Conservation (phyloP, 495 filamentous ascomycete species). For the Lasiosphaeria hispida region DNA sequence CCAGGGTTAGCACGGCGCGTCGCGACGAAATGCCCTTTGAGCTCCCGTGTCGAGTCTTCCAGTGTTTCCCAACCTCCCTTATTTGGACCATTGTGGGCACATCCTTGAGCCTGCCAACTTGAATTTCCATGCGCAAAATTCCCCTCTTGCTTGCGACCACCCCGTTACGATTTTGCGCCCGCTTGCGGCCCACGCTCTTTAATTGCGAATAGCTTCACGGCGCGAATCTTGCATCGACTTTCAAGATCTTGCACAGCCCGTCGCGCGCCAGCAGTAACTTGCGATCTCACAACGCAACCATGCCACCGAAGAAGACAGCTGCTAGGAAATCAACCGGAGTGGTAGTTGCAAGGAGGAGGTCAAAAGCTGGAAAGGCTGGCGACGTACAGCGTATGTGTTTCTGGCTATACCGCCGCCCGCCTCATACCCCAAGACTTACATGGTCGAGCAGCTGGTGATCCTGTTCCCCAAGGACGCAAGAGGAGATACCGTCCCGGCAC, state of each 20-base stretch:
- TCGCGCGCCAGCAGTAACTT: too few relatives aligned
- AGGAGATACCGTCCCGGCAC: constrained; percentile 84
- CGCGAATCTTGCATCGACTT: neutral
- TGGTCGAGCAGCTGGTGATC: constrained; percentile 61
- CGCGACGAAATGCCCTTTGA: constrained; percentile 1
- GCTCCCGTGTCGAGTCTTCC: neutral
- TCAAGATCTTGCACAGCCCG: neutral
- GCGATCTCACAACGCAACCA: neutral
- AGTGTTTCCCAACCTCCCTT: constrained; percentile 11
- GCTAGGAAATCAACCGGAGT: constrained; percentile 1
- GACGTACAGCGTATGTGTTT: constrained; percentile 30
- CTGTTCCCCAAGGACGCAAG: constrained; percentile 58
- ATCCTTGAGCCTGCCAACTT: constrained; percentile 10
- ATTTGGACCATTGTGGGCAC: constrained; percentile 10
- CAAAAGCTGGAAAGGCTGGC: constrained; percentile 17
- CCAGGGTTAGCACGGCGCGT: constrained; percentile 7
- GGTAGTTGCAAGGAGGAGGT: constrained; percentile 1
- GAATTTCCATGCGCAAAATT: neutral
- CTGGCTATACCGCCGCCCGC: neutral
- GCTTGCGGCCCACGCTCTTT: neutral
- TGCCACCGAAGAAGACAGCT: constrained; percentile 6
- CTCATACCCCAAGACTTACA: neutral
- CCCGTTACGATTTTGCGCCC: neutral
- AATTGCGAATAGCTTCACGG: neutral
- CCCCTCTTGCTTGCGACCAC: neutral